A percentile compares a stretch with the other conserved stretches of the same genome.
Conservation (phyloP, 2,329 filamentous ascomycete species). For the Calonectria leucothoes region DNA sequence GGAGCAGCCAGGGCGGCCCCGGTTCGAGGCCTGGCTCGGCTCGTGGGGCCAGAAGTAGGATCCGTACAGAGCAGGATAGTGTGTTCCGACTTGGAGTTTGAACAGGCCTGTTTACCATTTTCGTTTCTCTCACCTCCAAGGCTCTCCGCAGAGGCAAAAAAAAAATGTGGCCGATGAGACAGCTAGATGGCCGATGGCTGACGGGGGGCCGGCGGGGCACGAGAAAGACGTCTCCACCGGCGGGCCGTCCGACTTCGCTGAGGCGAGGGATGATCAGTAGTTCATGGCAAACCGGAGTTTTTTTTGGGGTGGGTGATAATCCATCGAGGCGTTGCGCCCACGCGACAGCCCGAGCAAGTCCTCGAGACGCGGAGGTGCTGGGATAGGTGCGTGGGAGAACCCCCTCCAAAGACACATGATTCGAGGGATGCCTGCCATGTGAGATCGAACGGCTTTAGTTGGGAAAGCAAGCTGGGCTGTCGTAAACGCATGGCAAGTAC, state of each 20-base stretch:
- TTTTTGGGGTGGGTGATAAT: neutral
- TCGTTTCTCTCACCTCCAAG: constrained; percentile 24
- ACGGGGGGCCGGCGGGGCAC: constrained; percentile 14
- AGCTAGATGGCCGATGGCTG: constrained; percentile 4
- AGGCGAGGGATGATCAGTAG: constrained; percentile 10
- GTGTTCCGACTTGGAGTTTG: neutral
- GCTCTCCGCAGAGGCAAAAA: constrained; percentile 23
- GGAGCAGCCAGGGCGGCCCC: constrained; percentile 33
- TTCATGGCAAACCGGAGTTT: neutral
- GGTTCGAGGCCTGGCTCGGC: constrained; percentile 33
- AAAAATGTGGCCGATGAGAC: constrained; percentile 25
- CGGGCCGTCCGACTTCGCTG: constrained; percentile 29
- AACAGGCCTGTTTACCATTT: constrained; percentile 25
- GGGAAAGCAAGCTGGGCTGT: neutral
- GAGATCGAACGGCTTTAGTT: neutral
- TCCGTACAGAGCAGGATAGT: constrained; percentile 21
- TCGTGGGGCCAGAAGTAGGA: constrained; percentile 35
- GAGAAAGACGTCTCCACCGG: constrained; percentile 20
- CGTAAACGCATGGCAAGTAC: neutral
- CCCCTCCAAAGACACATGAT: constrained; percentile 24
- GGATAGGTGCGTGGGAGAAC: neutral
- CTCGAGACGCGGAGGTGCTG: constrained; percentile 3
- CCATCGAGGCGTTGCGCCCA: neutral
- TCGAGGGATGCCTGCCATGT: neutral
- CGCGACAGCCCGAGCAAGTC: constrained; percentile 14